A percentile compares a stretch with the other conserved stretches of the same genome.
Conservation (phyloP, 805 yeast species). For the Candida peoriensis region DNA sequence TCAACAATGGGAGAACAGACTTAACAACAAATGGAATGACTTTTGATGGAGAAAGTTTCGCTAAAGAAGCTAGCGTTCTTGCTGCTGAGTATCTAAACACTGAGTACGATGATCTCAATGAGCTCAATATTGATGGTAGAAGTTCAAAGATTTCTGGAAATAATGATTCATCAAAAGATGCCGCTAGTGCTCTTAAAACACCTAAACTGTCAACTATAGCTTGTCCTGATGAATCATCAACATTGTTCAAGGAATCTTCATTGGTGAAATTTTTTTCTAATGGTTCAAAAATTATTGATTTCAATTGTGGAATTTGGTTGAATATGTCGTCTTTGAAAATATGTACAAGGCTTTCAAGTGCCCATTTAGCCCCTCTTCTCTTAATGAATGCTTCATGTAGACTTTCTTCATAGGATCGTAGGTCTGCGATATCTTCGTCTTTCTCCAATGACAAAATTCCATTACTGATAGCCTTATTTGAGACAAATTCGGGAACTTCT, state of each 20-base stretch:
- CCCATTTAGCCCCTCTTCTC: constrained; percentile 75
- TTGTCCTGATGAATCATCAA: constrained; percentile 59
- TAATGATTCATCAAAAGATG: constrained; percentile 47
- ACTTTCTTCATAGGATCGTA: constrained; percentile 57
- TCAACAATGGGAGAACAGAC: constrained; percentile 70
- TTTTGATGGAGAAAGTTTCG: constrained; percentile 59
- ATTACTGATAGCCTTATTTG: constrained; percentile 49
- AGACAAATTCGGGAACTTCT: constrained; percentile 88
- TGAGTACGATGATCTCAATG: constrained; percentile 64
- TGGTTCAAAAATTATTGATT: constrained; percentile 61
- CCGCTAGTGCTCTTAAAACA: constrained; percentile 66
- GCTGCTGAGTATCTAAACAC: constrained; percentile 90
- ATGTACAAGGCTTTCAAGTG: constrained; percentile 56
- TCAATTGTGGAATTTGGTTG: constrained; percentile 58
- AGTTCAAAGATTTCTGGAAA: constrained; percentile 45
- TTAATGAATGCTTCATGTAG: constrained; percentile 73
- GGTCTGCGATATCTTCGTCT: constrained; percentile 67
- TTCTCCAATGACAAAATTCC: constrained; percentile 69
- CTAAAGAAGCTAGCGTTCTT: constrained; percentile 77
- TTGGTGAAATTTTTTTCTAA: constrained; percentile 34
- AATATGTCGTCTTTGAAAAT: constrained; percentile 54
- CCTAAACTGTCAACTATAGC: constrained; percentile 83
- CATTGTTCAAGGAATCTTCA: constrained; percentile 22
- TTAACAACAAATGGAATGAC: constrained; percentile 81
- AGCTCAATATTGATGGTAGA: constrained; percentile 45